phyloP scores from a whole-genome alignment of 2,329 filamentous ascomycete species.

The Diaporthe australafricana region DNA sequence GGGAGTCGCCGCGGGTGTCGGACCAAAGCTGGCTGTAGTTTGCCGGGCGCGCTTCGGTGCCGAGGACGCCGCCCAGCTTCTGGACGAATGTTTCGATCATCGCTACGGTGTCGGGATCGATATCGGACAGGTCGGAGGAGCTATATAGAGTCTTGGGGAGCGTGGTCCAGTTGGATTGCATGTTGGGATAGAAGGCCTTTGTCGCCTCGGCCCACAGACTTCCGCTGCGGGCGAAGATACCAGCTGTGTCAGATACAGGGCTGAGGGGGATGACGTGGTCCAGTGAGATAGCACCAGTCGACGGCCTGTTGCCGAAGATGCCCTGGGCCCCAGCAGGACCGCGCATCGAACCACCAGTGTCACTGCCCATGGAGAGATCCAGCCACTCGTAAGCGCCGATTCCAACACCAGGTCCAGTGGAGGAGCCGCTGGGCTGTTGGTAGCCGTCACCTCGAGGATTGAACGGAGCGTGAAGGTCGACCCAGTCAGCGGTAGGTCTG shows the following conservation, averaged over 20 bases:
- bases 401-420: constrained; percentile 52
- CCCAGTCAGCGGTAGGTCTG: constrained; percentile 61
- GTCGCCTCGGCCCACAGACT: constrained; percentile 49
- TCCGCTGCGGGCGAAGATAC: constrained; percentile 53
- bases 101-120: constrained; percentile 38
- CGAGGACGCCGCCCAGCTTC: constrained; percentile 44
- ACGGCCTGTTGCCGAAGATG: constrained; percentile 58
- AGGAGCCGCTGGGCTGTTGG: constrained; percentile 59
- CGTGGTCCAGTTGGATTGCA: constrained; percentile 47
- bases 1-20: constrained; percentile 31
- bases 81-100: constrained; percentile 44
- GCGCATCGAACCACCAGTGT: constrained; percentile 60
- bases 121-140: constrained; percentile 40
- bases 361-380: constrained; percentile 56
- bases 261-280: constrained; percentile 57
- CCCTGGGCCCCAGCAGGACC: constrained; percentile 56
- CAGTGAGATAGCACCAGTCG: constrained; percentile 52
- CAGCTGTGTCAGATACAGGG: constrained; percentile 56
- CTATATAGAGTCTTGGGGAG: constrained; percentile 47
- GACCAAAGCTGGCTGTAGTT: constrained; percentile 44
- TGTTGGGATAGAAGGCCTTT: constrained; percentile 45
- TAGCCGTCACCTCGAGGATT: constrained; percentile 62
- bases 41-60: constrained; percentile 38
- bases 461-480: constrained; percentile 55
- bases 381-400: constrained; percentile 58